These are phyloP conservation scores for Microcyclospora pomicola DNA, from an alignment of 2,329 filamentous ascomycete species.

Conservation along the genomic window DNA sequence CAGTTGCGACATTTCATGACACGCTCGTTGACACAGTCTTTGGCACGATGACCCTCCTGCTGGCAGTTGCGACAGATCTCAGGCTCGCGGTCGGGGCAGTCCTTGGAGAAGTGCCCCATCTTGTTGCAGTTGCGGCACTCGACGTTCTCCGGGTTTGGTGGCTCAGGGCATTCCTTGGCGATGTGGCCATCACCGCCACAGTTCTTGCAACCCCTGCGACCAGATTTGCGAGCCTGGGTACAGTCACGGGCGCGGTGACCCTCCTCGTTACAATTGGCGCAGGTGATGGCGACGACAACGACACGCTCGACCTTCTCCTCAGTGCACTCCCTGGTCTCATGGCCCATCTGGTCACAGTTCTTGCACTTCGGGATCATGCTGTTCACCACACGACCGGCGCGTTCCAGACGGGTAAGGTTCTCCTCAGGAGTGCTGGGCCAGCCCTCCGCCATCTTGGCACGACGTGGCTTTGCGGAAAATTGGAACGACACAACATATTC, in stretches of 20 bases:
- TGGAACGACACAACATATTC: slow-evolving; percentile 39
- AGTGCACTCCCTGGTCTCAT: slow-evolving; percentile 33
- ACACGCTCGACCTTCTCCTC: slow-evolving; percentile 30
- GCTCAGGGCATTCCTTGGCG: slow-evolving; percentile 28
- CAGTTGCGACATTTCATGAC: slow-evolving; percentile 24
- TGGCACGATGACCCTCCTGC: slow-evolving; percentile 19
- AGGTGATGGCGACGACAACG: slow-evolving; percentile 31
- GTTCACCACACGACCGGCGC: slow-evolving; percentile 39
- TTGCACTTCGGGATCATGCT: slow-evolving; percentile 36
- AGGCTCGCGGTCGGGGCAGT: slow-evolving; percentile 19
- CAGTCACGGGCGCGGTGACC: slow-evolving; percentile 50
- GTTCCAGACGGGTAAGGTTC: slow-evolving; percentile 37
- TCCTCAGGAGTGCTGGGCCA: slow-evolving; percentile 38
- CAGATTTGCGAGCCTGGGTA: slow-evolving; percentile 42
- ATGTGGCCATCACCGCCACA: slow-evolving; percentile 31
- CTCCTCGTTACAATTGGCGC: slow-evolving; percentile 37
- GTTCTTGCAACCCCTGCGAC: slow-evolving; percentile 31
- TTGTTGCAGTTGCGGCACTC: slow-evolving; percentile 22
- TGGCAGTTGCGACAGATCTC: slow-evolving; percentile 24
- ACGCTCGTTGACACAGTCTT: slow-evolving; percentile 22
- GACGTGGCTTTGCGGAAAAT: slow-evolving; percentile 32
- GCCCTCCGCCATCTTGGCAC: slow-evolving; percentile 30
- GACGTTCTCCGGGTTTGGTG: slow-evolving; percentile 21
- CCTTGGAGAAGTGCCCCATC: slow-evolving; percentile 22
- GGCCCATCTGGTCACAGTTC: slow-evolving; percentile 39